phyloP scores from a whole-genome alignment of 2,329 filamentous ascomycete genomes.

The Aspergillus clavatus region DNA sequence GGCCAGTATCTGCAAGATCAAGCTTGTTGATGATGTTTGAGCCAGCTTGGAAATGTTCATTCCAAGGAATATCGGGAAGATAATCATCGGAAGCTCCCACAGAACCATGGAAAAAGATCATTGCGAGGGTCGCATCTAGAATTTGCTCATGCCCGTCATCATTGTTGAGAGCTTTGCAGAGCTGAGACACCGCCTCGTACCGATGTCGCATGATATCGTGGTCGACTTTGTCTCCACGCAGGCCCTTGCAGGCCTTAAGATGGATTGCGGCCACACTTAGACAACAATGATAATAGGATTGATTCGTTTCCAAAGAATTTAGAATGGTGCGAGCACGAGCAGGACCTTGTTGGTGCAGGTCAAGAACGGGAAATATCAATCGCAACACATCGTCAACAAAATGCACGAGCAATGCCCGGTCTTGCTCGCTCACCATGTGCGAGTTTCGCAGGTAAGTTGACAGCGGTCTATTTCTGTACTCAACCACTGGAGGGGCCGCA shows the following conservation, averaged over 20 bases:
- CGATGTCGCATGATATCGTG: conserved; percentile 63
- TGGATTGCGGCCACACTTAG: conserved; percentile 88
- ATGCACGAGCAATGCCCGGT: conserved; percentile 80
- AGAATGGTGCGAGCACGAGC: conserved; percentile 76
- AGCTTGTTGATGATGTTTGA: conserved; percentile 79
- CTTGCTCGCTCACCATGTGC: conserved; percentile 68
- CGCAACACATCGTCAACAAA: conserved; percentile 83
- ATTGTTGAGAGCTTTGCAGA: conserved; percentile 72
- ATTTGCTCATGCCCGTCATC: conserved; percentile 80
- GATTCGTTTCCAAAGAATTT: conserved; percentile 81
- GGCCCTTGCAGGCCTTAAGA: conserved; percentile 62
- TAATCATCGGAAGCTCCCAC: conserved; percentile 79
- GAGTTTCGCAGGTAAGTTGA: conserved; percentile 1
- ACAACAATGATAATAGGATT: conserved; percentile 88
- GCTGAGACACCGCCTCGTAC: conserved; percentile 75
- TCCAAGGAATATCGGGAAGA: conserved; percentile 91
- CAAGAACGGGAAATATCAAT: conserved; percentile 83
- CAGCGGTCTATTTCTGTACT: conserved; percentile 1
- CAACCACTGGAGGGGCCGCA: background rate
- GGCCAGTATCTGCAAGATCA: too few species aligned
- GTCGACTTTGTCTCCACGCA: conserved; percentile 11
- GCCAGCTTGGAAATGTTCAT: conserved; percentile 88
- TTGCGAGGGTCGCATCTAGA: conserved; percentile 81
- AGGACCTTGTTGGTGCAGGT: conserved; percentile 78
- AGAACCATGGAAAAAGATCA: conserved; percentile 92